These are phyloP conservation scores for Sporothrix pseudoabietina DNA, from an alignment of 2,329 filamentous ascomycete genomes.

Conservation along the genomic window DNA sequence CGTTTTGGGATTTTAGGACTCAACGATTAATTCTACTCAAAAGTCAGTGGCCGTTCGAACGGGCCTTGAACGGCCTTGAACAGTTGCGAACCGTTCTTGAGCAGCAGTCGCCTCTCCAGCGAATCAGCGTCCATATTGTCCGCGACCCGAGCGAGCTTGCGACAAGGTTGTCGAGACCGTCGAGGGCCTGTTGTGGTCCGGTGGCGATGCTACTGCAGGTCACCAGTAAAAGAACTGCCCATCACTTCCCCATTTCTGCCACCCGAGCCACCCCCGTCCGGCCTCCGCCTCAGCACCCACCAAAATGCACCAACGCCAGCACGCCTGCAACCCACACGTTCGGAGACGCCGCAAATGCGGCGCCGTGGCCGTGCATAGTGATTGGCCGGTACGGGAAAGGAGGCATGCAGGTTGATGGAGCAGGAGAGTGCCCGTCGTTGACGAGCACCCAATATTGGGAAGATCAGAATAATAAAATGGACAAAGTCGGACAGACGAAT, in stretches of 20 bases:
- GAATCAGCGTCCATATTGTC: neutral
- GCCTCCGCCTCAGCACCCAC: neutral
- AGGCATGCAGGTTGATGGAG: neutral
- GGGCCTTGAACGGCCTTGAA: neutral
- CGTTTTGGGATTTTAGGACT: neutral
- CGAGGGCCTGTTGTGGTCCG: neutral
- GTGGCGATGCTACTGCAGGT: neutral
- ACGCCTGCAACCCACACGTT: constrained; percentile 6
- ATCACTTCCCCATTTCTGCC: constrained; percentile 5
- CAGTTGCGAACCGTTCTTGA: neutral
- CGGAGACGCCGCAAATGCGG: constrained; percentile 16
- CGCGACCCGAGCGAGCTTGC: neutral
- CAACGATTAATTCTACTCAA: neutral
- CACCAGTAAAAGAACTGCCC: neutral
- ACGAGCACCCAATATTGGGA: neutral
- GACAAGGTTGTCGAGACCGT: neutral
- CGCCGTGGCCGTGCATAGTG: neutral
- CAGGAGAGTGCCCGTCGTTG: neutral
- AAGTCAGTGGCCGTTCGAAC: neutral
- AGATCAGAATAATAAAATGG: neutral
- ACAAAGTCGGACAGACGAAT: neutral
- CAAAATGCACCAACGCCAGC: neutral
- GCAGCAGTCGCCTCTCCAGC: neutral
- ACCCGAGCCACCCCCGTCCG: neutral
- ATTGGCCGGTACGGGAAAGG: constrained; percentile 6